Conservation (phyloP, 371 early-diverging fungal species). For the Synchytrium microbalum region DNA sequence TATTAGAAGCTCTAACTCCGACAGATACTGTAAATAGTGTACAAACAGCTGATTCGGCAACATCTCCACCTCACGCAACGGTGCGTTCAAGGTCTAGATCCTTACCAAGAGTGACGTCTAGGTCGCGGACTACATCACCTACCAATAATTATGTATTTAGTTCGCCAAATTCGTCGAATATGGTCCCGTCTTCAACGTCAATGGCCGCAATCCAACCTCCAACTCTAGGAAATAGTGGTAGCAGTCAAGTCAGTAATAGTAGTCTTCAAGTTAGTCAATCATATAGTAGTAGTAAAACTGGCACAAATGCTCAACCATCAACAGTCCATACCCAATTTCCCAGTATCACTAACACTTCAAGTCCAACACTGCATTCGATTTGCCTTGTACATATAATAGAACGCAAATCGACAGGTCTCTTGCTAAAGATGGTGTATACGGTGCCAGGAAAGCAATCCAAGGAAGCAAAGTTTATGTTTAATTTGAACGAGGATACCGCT, state of each 20-base stretch:
- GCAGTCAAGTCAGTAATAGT: too few species aligned
- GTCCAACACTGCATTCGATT: neutral
- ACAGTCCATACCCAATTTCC: neutral
- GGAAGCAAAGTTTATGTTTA: conserved; percentile 68
- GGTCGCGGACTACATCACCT: neutral
- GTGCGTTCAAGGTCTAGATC: neutral
- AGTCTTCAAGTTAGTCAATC: too few species aligned
- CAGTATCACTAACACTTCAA: neutral
- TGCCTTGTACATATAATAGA: conserved; percentile 1
- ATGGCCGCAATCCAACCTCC: too few species aligned
- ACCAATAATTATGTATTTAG: too few species aligned
- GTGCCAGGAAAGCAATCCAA: conserved; percentile 8
- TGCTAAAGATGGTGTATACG: conserved; percentile 27
- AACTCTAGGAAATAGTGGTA: too few species aligned
- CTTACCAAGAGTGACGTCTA: neutral
- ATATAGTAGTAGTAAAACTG: neutral
- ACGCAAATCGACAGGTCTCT: neutral
- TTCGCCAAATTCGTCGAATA: too few species aligned
- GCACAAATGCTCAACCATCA: neutral
- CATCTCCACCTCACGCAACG: neutral
- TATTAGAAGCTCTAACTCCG: neutral
- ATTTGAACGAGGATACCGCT: conserved; percentile 59
- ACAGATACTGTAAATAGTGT: neutral
- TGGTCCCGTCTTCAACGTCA: too few species aligned
- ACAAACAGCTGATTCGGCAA: neutral